Base-by-base conservation (phyloP, 208 protist species). In the Crithidia expoeki region DNA sequence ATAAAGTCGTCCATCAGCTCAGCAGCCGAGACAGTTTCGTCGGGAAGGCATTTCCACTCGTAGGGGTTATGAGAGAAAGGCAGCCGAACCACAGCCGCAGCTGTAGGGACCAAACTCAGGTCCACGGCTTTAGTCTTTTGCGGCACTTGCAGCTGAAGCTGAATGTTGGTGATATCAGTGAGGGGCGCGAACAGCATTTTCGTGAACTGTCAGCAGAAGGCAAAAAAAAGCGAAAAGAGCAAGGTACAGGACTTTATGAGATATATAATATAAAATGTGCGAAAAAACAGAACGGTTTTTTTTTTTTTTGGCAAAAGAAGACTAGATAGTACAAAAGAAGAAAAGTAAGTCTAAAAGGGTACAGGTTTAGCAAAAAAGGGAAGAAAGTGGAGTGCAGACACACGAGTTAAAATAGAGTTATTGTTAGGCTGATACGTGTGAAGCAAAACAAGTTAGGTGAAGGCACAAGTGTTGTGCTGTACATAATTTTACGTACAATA, bases 161-260 rank as follows among this genome's bases (percentile, higher is more conserved):
- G 83, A 30, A 87, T 66, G 62, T 94, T 94, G 0, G 86, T 94
- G 49, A 92, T 91, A 74, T 94, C 89, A 38, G 78, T 85, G 30
- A 94, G 79, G 44, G 82, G 73, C 17, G 73, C 57, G 23, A 80
- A 40, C 49, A 74, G 69, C 53, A 57, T 66, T 34, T 47, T 27
- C 51, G 64, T 28, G 60, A 44, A 46, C 12, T 21, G 16, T 19
- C 16, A 47, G 5, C 14, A 56, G 56, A 72, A 50, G 28, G 17
- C 12, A 76, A 57, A 74, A 66, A 53, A 23, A 34, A 21, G 27
- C 44, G 74, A 74, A 68, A 65, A 27, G 55, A 59, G 50, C 66
- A 32, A 55, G 32, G 11, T 49, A 44, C 16, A 23, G 10, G 42
- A 2, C 33, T 44, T 2, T 59, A 56, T 50, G 23, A 46, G 34